Conservation (phyloP, 805 yeast genomes). For the Debaryomyces prosopidis region DNA sequence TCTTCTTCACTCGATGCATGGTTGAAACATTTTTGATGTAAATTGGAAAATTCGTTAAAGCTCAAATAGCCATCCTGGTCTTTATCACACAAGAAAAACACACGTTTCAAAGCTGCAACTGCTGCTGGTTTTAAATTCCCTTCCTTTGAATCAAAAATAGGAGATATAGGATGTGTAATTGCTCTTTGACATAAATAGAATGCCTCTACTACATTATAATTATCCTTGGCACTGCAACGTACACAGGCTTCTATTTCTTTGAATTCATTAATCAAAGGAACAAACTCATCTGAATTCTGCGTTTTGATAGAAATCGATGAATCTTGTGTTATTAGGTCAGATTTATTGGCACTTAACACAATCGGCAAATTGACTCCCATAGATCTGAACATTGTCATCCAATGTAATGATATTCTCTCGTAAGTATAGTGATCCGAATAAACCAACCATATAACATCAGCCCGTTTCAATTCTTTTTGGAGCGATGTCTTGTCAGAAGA, state of each 20-base stretch:
- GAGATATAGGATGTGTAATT: slow-evolving; percentile 89
- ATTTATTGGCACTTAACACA: slow-evolving; percentile 85
- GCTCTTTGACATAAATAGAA: slow-evolving; percentile 93
- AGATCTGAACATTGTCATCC: slow-evolving; percentile 93
- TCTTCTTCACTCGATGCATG: slow-evolving; percentile 38
- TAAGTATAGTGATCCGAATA: slow-evolving; percentile 93
- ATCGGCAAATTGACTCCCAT: slow-evolving; percentile 93
- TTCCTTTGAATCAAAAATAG: slow-evolving; percentile 88
- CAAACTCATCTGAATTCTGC: slow-evolving; percentile 69
- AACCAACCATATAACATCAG: slow-evolving; percentile 93
- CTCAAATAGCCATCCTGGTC: slow-evolving; percentile 87
- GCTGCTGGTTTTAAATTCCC: slow-evolving; percentile 80
- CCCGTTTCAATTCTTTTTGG: slow-evolving; percentile 73
- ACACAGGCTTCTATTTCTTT: slow-evolving; percentile 94
- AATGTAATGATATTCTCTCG: slow-evolving; percentile 85
- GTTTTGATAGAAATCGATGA: slow-evolving; percentile 44
- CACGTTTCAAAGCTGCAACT: slow-evolving; percentile 69
- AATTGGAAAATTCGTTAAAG: slow-evolving; percentile 64
- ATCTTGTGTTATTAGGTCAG: slow-evolving; percentile 49
- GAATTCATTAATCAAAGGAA: slow-evolving; percentile 83
- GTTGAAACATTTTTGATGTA: slow-evolving; percentile 78
- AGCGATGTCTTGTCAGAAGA: slow-evolving; percentile 61
- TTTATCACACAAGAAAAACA: slow-evolving; percentile 81
- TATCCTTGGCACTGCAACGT: slow-evolving; percentile 82
- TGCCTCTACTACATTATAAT: slow-evolving; percentile 84